Evolutionary conservation across 2,329 filamentous ascomycete species (phyloP), one percentile per base, ranked within the genome.

Genomic region (Fusarium veterinarium): DNA sequence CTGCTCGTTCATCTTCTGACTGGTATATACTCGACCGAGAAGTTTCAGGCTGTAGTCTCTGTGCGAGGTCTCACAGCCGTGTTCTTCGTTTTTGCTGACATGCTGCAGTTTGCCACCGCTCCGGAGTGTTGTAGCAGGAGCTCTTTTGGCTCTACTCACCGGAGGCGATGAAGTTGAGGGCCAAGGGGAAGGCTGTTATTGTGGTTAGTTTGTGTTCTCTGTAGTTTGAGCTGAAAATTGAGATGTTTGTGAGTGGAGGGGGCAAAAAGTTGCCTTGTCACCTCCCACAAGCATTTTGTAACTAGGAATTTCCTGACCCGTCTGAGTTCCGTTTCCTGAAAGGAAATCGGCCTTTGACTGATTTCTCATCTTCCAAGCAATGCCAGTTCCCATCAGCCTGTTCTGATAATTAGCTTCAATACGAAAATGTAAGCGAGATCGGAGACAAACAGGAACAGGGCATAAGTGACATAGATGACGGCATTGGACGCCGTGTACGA

Each of bases 111-210:
- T 87, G 88, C 90, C 89, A 88, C 91, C 91, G 90, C 91, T 90
- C 87, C 86, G 84, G 81, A 84, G 85, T 52, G 59, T 38, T 41
- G 58, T 53, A 58, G 63, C 45, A 31, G 61, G 69, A 74, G 69
- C 66, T 71, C 12, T 30, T 28, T 79, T 79, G 80, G 76, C 81
- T 82, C 82, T 83, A 95, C 93, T 95, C 91, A 96, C 93, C 93
- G 86, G 93, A 94, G 82, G 93, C 93, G 85, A 96, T 93, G 86
- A 96, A 96, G 85, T 96, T 96, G 80, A 96, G 87, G 82, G 93
- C 93, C 83, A 96, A 85, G 76, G 93, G 93, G 74, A 94, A 84
- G 74, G 92, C 93, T 96, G 78, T 52, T 67, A 75, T 10, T 71
- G 16, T 56, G 67, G 79, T 84, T 75, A 84, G 81, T 75, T 31